Percentiles rank a stretch among this genome's conserved stretches.
Evolutionary conservation across 2,329 filamentous ascomycete species (phyloP).

Genomic region (Thielaviopsis punctulata): DNA sequence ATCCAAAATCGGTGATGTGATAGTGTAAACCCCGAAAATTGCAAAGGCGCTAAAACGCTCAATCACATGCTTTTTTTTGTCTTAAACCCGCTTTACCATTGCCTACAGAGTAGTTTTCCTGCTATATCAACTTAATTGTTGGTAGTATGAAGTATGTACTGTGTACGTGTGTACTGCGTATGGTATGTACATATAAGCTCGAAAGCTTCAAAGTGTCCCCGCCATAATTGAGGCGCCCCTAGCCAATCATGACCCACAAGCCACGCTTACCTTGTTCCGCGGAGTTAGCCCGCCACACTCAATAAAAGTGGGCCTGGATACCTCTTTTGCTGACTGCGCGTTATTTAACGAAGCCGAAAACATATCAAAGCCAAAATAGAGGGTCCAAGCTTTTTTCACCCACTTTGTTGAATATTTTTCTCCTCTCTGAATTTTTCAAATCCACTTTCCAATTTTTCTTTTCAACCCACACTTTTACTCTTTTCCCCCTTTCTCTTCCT

Average conservation of each 20-base stretch:
- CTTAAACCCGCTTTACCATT: neutral
- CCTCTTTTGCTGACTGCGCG: neutral
- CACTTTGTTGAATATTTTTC: constrained; percentile 7
- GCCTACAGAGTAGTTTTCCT: neutral
- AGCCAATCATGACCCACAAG: neutral
- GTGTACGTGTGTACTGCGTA: no score
- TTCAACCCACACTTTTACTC: neutral
- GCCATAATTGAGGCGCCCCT: neutral
- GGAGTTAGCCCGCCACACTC: constrained; percentile 3
- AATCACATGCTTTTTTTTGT: neutral
- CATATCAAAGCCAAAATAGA: constrained; percentile 3
- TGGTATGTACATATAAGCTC: no score
- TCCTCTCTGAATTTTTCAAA: constrained; percentile 1
- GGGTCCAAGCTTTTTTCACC: constrained; percentile 9
- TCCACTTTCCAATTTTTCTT: neutral
- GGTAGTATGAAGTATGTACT: no score
- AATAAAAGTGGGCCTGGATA: constrained; percentile 1
- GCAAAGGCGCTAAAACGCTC: no score
- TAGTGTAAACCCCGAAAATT: no score
- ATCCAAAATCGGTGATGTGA: no score
- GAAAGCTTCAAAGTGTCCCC: no score
- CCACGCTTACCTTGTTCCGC: neutral
- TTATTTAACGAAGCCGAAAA: neutral
- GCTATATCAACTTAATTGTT: no score
- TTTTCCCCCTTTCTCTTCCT: neutral